A percentile compares a stretch with the other conserved stretches of the same genome.
Conservation (phyloP, 805 yeast genomes). For the Wickerhamomyces hampshirensis region DNA sequence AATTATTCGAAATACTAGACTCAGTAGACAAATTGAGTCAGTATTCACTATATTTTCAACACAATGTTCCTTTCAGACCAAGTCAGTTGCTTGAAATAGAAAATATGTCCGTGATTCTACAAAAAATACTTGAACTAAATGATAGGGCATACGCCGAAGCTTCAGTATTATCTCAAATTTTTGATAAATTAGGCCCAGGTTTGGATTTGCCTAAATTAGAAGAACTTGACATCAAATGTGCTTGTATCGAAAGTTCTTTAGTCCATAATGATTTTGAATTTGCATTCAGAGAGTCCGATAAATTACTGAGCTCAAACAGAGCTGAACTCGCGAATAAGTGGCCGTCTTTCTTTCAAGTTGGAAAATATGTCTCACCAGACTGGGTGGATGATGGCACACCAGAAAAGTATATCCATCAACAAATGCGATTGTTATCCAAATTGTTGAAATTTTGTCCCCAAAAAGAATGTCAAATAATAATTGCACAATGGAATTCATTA, state of each 20-base stretch:
- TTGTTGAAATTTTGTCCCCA: conserved; percentile 48
- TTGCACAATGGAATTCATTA: conserved; percentile 59
- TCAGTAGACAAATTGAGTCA: conserved; percentile 27
- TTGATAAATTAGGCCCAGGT: conserved; percentile 37
- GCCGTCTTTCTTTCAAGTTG: conserved; percentile 66
- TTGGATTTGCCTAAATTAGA: conserved; percentile 24
- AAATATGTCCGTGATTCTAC: conserved; percentile 33
- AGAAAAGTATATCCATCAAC: conserved; percentile 37
- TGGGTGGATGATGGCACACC: conserved; percentile 38
- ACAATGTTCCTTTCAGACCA: conserved; percentile 36
- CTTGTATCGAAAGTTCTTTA: conserved; percentile 65
- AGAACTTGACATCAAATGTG: conserved; percentile 28
- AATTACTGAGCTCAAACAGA: conserved; percentile 16
- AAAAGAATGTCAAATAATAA: conserved; percentile 49
- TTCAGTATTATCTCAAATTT: conserved; percentile 36
- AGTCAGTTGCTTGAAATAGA: conserved; percentile 28
- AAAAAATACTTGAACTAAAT: conserved; percentile 49
- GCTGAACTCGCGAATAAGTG: conserved; percentile 36
- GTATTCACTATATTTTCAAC: conserved; percentile 27
- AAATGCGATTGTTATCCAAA: conserved; percentile 49
- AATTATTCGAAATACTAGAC: conserved; percentile 18
- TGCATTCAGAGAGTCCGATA: conserved; percentile 43
- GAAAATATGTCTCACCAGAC: conserved; percentile 33
- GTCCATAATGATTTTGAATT: conserved; percentile 55
- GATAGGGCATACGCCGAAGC: conserved; percentile 43